Conservation (phyloP, 169 alveolate genomes). For the Eimeria necatrix region DNA sequence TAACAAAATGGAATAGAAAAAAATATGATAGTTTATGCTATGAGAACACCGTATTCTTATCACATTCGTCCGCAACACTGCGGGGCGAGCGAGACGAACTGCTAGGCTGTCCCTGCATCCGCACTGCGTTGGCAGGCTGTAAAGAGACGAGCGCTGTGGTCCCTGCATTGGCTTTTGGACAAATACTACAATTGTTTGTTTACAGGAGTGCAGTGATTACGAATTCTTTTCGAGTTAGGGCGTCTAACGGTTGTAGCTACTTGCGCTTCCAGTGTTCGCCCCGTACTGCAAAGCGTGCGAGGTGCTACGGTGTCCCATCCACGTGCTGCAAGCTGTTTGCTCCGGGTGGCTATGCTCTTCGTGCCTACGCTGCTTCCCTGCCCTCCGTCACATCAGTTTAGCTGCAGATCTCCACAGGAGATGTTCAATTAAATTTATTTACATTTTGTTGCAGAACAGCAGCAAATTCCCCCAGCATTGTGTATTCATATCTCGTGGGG, state of each 20-base stretch:
- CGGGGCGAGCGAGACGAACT: neutral
- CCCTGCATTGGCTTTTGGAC: neutral
- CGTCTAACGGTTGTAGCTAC: neutral
- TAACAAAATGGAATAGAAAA: too few relatives aligned
- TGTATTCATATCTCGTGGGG: neutral
- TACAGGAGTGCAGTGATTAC: neutral
- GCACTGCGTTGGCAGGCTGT: conserved; percentile 29
- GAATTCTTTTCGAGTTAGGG: neutral
- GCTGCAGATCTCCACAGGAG: neutral
- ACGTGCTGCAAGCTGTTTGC: conserved; percentile 27
- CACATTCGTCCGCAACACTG: too few relatives aligned
- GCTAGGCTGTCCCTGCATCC: neutral
- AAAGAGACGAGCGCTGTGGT: neutral
- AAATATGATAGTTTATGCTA: too few relatives aligned
- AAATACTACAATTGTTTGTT: neutral
- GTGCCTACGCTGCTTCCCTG: neutral
- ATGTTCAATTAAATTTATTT: neutral
- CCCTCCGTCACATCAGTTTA: neutral
- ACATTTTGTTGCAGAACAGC: neutral
- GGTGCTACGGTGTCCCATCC: conserved; percentile 11
- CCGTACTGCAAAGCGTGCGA: conserved; percentile 9
- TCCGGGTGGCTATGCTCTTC: neutral
- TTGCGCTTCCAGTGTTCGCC: neutral
- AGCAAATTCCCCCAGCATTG: too few relatives aligned
- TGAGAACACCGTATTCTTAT: too few relatives aligned